These are phyloP conservation scores for Mycena indigotica DNA, from an alignment of 768 basidiomycete species.

Conservation along the genomic window DNA sequence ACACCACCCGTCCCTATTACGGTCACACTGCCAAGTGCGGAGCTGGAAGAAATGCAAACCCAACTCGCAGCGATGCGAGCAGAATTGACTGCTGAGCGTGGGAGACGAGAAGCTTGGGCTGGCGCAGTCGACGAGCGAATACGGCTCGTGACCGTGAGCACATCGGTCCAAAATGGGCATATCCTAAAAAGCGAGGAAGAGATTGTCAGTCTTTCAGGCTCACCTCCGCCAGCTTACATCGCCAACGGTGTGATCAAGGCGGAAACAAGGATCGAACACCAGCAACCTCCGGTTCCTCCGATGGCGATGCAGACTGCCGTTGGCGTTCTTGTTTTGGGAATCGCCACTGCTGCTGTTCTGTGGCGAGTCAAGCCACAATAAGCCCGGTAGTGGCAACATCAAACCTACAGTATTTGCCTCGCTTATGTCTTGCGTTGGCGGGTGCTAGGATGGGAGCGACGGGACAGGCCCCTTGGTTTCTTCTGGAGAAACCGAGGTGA, in stretches of 20 bases:
- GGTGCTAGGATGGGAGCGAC: too few species aligned
- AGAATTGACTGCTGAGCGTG: constrained; percentile 15
- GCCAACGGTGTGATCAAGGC: not conserved
- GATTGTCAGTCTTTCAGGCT: not conserved
- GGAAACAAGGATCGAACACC: not conserved
- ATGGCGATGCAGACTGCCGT: constrained; percentile 54
- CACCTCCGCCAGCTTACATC: not conserved
- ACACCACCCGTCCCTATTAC: not conserved
- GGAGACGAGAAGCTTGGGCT: constrained; percentile 13
- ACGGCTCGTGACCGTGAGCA: not conserved
- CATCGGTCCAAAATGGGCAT: constrained; percentile 1
- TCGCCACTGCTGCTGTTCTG: constrained; percentile 71
- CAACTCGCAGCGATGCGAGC: constrained; percentile 14
- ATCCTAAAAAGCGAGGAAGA: not conserved
- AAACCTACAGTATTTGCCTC: too few species aligned
- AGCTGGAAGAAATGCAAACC: constrained; percentile 6
- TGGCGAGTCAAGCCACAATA: constrained; percentile 58
- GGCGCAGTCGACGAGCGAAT: constrained; percentile 11
- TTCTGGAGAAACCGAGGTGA: too few species aligned
- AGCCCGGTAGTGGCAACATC: not conserved
- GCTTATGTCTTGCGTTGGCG: too few species aligned
- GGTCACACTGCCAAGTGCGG: not conserved
- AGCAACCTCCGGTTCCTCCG: not conserved
- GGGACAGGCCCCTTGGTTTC: not conserved
- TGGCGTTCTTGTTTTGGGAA: constrained; percentile 64